Conservation (phyloP, 2,329 filamentous ascomycete species). For the Xylariaceae sp. region DNA sequence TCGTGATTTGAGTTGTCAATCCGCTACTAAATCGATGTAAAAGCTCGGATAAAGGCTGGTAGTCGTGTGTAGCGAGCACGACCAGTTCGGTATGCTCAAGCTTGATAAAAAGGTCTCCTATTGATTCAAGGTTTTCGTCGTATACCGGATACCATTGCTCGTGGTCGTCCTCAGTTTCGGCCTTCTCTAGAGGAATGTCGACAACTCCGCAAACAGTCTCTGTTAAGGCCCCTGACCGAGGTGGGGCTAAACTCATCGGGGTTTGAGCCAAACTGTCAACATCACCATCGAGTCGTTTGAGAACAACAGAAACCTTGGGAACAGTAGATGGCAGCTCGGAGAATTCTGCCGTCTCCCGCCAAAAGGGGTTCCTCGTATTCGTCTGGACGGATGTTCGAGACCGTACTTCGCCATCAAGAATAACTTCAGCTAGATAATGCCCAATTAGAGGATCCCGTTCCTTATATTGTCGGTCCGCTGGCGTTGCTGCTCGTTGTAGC, state of each 20-base stretch:
- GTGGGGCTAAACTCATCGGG: constrained; percentile 39
- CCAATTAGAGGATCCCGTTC: constrained; percentile 49
- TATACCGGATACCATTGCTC: constrained; percentile 85
- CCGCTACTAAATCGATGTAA: constrained; percentile 80
- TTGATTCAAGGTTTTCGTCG: constrained; percentile 67
- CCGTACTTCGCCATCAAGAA: constrained; percentile 73
- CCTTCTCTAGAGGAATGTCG: constrained; percentile 74
- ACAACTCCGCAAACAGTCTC: constrained; percentile 63
- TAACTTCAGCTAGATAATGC: constrained; percentile 74
- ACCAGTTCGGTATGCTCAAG: constrained; percentile 83
- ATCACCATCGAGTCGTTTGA: constrained; percentile 60
- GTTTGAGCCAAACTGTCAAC: constrained; percentile 42
- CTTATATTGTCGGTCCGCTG: constrained; percentile 26
- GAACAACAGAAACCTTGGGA: constrained; percentile 62
- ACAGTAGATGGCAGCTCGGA: constrained; percentile 64
- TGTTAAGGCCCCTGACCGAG: constrained; percentile 40
- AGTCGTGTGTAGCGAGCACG: constrained; percentile 80
- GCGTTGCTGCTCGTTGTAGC: constrained; percentile 39
- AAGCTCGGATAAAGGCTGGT: constrained; percentile 73
- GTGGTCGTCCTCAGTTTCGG: constrained; percentile 70
- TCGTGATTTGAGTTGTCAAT: constrained; percentile 77
- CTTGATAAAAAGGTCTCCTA: constrained; percentile 81
- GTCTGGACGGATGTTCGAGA: constrained; percentile 68
- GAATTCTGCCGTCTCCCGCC: constrained; percentile 77
- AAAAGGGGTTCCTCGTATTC: constrained; percentile 70